Base-by-base conservation (phyloP, 495 filamentous ascomycete genomes). In the Aspergillus indologenus region DNA sequence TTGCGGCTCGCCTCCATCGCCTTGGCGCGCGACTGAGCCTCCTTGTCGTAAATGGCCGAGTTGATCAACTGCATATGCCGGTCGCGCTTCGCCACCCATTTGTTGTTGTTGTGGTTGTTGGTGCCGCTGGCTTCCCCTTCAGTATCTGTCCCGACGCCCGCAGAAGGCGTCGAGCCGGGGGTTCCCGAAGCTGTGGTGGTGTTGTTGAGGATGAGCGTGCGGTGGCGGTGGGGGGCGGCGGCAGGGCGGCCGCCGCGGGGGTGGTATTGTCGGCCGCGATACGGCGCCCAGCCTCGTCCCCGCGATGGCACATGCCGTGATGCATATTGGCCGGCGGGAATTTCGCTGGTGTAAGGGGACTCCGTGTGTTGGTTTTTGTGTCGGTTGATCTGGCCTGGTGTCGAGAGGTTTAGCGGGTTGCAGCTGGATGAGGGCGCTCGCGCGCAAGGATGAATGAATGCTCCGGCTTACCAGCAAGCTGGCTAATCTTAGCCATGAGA, bases 61-160 rank as follows among this genome's bases (percentile, higher is more conserved):
- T 96, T 96, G 73, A 97, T 96, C 49, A 96, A 73, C 71, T 96
- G 92, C 73, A 92, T 83, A 63, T 95, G 91, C 53, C 91, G 88
- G 62, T 92, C 91, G 54, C 78, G 85, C 68, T 88, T 93, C 20
- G 87, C 81, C 29, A 96, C 84, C 88, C 90, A 95, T 12, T 83
- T 72, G 47, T 69, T 71, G 69, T 70, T 51, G 70, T 54, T 24
- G 66, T n/a, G n/a, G n/a, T n/a, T n/a, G n/a, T n/a, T n/a, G n/a
- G n/a, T n/a, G n/a, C n/a, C n/a, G n/a, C n/a, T n/a, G n/a, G 59
- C 58, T 42, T 73, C 68, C 44, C 56, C 54, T 22, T 76, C 73
- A 61, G 70, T 70, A 18, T 76, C 69, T 42, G 66, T 73, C 18
- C 59, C 75, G 11, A 76, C 68, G 7, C 69, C 77, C 12, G 78